phyloP scores from a whole-genome alignment of 2,329 filamentous ascomycete species.

The Drechslerella coelobrocha region DNA sequence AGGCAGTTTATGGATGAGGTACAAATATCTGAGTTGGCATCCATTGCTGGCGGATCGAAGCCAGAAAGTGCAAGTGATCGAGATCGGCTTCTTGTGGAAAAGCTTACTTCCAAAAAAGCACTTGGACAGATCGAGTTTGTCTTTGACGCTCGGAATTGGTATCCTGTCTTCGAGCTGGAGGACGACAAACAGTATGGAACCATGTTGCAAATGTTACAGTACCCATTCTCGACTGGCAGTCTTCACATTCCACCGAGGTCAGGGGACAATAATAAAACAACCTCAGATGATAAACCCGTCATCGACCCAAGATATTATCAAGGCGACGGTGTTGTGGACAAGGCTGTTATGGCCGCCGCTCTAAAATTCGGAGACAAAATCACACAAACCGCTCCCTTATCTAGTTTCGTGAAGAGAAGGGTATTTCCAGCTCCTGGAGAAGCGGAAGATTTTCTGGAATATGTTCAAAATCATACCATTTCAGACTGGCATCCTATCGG shows the following conservation, averaged over 20 bases:
- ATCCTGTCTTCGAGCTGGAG: slow-evolving; percentile 57
- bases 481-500: slow-evolving; percentile 60
- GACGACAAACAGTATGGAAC: slow-evolving; percentile 61
- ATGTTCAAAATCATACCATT: slow-evolving; percentile 58
- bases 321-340: slow-evolving; percentile 60
- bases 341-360: slow-evolving; percentile 60
- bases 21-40: slow-evolving; percentile 9
- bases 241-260: slow-evolving; percentile 60
- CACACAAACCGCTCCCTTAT: slow-evolving; percentile 58
- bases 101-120: slow-evolving; percentile 56
- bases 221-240: slow-evolving; percentile 63
- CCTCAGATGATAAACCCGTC: slow-evolving; percentile 55
- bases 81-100: slow-evolving; percentile 55
- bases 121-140: slow-evolving; percentile 63
- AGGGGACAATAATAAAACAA: slow-evolving; percentile 22
- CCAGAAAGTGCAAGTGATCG: slow-evolving; percentile 47
- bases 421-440: slow-evolving; percentile 56
- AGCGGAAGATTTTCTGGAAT: slow-evolving; percentile 56
- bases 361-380: slow-evolving; percentile 60
- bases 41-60: slow-evolving; percentile 44
- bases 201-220: slow-evolving; percentile 63
- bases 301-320: slow-evolving; percentile 61
- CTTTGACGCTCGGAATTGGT: slow-evolving; percentile 63
- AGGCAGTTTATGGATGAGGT: slow-evolving; percentile 22
- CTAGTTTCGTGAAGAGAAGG: slow-evolving; percentile 57